Percentiles rank a stretch among this genome's conserved stretches.
Conservation (phyloP, 2,329 filamentous ascomycete genomes). For the Xylariaceae sp. region DNA sequence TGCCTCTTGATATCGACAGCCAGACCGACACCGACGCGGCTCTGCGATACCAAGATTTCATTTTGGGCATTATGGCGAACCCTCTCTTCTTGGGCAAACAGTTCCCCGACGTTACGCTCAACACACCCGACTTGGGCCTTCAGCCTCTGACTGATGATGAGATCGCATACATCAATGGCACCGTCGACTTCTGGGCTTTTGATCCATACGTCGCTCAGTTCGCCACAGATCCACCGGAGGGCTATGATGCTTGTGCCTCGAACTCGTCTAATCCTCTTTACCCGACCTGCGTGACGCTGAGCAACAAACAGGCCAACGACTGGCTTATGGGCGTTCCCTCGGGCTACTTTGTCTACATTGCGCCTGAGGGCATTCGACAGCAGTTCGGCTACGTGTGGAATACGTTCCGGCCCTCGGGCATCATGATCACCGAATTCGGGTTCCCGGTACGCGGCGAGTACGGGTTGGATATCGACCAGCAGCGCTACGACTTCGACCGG, state of each 20-base stretch:
- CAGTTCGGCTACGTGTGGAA: slow-evolving; percentile 56
- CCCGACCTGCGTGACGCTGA: slow-evolving; percentile 50
- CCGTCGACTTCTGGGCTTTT: slow-evolving; percentile 52
- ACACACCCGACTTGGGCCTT: slow-evolving; percentile 40
- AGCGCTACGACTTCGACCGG: slow-evolving; percentile 49
- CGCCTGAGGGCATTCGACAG: slow-evolving; percentile 52
- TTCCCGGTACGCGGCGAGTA: slow-evolving; percentile 49
- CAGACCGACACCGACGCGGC: slow-evolving; percentile 40
- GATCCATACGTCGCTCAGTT: slow-evolving; percentile 56
- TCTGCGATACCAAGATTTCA: slow-evolving; percentile 42
- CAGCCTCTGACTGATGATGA: slow-evolving; percentile 41
- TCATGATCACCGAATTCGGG: slow-evolving; percentile 54
- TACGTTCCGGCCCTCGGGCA: slow-evolving; percentile 46
- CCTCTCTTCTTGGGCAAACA: slow-evolving; percentile 48
- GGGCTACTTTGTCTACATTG: slow-evolving; percentile 53
- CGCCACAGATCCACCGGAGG: slow-evolving; percentile 40
- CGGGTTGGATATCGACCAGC: slow-evolving; percentile 38
- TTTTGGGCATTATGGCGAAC: slow-evolving; percentile 47
- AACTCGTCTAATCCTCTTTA: slow-evolving; percentile 40
- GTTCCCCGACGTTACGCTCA: slow-evolving; percentile 43
- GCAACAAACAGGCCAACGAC: slow-evolving; percentile 41
- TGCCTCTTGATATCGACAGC: slow-evolving; percentile 38
- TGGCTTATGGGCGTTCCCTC: slow-evolving; percentile 58
- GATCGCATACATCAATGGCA: slow-evolving; percentile 44
- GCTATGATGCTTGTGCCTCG: slow-evolving; percentile 42